A percentile compares a stretch with the other conserved stretches of the same genome.
Evolutionary conservation across 1,139 yeast species (phyloP).

Genomic region (Groenewaldozyma sp.): DNA sequence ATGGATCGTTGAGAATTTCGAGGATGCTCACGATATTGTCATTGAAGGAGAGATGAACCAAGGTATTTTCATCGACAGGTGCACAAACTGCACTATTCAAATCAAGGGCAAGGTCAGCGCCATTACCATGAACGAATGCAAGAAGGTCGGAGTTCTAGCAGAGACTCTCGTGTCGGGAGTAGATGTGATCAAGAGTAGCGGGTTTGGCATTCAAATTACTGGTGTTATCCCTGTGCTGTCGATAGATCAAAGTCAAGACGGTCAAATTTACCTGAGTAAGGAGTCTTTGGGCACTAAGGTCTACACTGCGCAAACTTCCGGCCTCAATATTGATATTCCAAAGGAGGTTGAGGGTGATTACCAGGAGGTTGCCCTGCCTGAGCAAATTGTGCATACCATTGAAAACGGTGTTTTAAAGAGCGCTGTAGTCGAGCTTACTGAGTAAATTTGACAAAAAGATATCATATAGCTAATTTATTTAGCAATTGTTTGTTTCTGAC

Average conservation of each 20-base stretch:
- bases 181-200: conserved; percentile 72
- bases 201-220: conserved; percentile 77
- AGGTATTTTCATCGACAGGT: conserved; percentile 79
- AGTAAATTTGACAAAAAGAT: conserved; percentile 25
- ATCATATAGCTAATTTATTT: conserved; percentile 3
- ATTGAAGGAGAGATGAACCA: conserved; percentile 80
- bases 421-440: conserved; percentile 51
- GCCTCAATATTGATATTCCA: conserved; percentile 77
- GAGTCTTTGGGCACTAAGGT: conserved; percentile 63
- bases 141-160: conserved; percentile 63
- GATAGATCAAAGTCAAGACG: conserved; percentile 83
- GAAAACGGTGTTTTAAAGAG: conserved; percentile 36
- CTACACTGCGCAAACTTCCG: conserved; percentile 75
- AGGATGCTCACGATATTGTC: conserved; percentile 47
- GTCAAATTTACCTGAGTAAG: conserved; percentile 67
- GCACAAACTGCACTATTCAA: conserved; percentile 64
- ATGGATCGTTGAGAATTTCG: conserved; percentile 82
- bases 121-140: conserved; percentile 66
- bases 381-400: conserved; percentile 66
- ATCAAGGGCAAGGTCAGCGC: conserved; percentile 90
- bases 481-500: background rate
- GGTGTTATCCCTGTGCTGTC: conserved; percentile 75
- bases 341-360: conserved; percentile 46
- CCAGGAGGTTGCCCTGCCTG: conserved; percentile 75
- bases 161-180: conserved; percentile 83